These are phyloP conservation scores for Sphenostylis stenocarpa DNA, from an alignment of 306 rosid genomes.

Conservation along the genomic window DNA sequence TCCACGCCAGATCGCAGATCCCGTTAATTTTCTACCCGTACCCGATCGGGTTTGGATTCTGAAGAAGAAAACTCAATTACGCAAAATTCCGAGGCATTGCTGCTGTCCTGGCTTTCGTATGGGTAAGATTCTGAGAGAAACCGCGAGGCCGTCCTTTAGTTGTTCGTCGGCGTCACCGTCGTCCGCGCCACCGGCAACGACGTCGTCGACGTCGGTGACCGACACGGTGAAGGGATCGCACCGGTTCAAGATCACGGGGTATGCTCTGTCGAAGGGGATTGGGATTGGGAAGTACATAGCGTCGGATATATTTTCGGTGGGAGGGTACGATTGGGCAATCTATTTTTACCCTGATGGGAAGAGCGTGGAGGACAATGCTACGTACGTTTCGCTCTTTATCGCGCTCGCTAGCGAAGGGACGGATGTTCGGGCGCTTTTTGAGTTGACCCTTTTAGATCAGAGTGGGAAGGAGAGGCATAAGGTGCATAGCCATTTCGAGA, in stretches of 20 bases:
- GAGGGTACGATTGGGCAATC: constrained; percentile 91
- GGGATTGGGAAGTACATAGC: constrained; percentile 80
- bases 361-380: constrained; percentile 80
- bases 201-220: constrained; percentile 67
- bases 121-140: constrained; percentile 72
- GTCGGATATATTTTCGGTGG: constrained; percentile 75
- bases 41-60: constrained; percentile 31
- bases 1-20: constrained; percentile 40
- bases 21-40: background rate
- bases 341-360: constrained; percentile 92
- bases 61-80: background rate
- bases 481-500: constrained; percentile 91
- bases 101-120: constrained; percentile 45
- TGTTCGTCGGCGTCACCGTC: constrained; percentile 38
- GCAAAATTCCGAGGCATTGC: constrained; percentile 1
- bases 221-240: constrained; percentile 78
- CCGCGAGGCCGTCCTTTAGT: constrained; percentile 52
- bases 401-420: constrained; percentile 93
- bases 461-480: constrained; percentile 89
- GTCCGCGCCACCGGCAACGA: constrained; percentile 55
- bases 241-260: constrained; percentile 79
- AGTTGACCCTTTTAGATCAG: constrained; percentile 89
- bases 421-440: constrained; percentile 85
- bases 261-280: constrained; percentile 67
- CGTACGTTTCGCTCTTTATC: constrained; percentile 78